phyloP scores from a whole-genome alignment of 768 basidiomycete species.

The Xerocomellus chrysenteron region DNA sequence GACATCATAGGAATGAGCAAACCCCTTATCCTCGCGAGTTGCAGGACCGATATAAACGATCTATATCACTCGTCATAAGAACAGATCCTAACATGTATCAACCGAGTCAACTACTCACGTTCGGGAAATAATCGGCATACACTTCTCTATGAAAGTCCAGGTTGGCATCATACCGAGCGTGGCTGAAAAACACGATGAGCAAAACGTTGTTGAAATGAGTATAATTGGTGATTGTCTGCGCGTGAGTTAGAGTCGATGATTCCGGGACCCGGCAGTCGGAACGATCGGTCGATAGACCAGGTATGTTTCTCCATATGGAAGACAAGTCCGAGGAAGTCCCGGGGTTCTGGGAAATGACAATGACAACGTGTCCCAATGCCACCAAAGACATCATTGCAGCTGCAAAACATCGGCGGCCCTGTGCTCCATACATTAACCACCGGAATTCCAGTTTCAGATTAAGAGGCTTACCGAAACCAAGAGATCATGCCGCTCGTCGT shows the following conservation, averaged over 20 bases:
- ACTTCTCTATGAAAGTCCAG: conserved; percentile 47
- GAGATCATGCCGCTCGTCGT: conserved; percentile 7
- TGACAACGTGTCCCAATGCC: conserved; percentile 7
- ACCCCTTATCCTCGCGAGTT: conserved; percentile 46
- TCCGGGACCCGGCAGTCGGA: conserved; percentile 17
- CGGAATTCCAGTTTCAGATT: neutral
- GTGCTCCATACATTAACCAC: neutral
- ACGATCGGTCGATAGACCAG: neutral
- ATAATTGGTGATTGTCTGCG: conserved; percentile 26
- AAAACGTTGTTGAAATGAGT: conserved; percentile 42
- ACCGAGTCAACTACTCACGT: conserved; percentile 32
- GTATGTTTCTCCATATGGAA: neutral
- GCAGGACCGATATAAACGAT: conserved; percentile 50
- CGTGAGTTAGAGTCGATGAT: conserved; percentile 19
- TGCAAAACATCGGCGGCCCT: conserved; percentile 8
- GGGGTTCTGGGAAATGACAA: neutral
- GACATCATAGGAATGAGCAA: conserved; percentile 49
- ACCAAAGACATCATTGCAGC: neutral
- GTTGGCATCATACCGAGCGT: conserved; percentile 46
- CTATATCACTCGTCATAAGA: conserved; percentile 22
- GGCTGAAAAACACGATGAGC: conserved; percentile 51
- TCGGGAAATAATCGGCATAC: conserved; percentile 49
- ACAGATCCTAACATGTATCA: neutral
- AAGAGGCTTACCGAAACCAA: conserved; percentile 11
- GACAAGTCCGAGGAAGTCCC: conserved; percentile 1